Evolutionary conservation across 2,329 filamentous ascomycete species (phyloP), one percentile per base, ranked within the genome.

Genomic region (Teratosphaeria pseudoeucalypti): DNA sequence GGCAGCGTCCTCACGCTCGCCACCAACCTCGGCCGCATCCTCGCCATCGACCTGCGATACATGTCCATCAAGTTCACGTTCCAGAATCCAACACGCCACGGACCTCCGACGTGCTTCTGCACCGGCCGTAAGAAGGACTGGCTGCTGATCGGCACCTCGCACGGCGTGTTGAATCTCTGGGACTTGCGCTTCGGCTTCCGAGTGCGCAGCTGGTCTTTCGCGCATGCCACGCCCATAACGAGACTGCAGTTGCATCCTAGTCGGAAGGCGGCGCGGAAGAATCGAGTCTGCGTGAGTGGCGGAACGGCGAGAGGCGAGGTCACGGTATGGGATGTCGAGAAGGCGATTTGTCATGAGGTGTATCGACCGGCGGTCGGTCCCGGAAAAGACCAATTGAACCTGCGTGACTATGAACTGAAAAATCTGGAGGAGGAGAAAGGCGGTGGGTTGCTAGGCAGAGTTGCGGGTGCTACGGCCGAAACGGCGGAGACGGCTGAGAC

Each of bases 321-420:
- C 34, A 95, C 90, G 0, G 88, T 95, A 0, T 99, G 94, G 94
- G 94, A 97, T 69, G 79, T 97, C 16, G 92, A 97, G 71, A 95
- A 92, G 75, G 85, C 86, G 7, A 82, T 88, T 54, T 99, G 94
- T 69, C 84, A 90, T 61, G 92, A 97, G 72, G 86, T 96, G 1
- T 96, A 95, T 72, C 86, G 90, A 72, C 72, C 80, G 7, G 82
- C 85, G 1, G 82, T 83, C 29, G 79, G 77, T 57, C 82, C 84
- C 74, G 81, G 87, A 60, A 66, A 62, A 43, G 66, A 68, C 7
- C 62, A 64, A 4, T 59, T 69, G 7, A 70, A 71, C 37, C 76
- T 81, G 0, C 86, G 84, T 68, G 82, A 82, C 27, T 95, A 95
- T 71, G 87, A 92, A 54, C 83, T 92, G 2, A 92, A 90, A 82